Evolutionary conservation across 176 grass and related monocot species (phyloP).

Genomic region (Eleusine coracana): DNA sequence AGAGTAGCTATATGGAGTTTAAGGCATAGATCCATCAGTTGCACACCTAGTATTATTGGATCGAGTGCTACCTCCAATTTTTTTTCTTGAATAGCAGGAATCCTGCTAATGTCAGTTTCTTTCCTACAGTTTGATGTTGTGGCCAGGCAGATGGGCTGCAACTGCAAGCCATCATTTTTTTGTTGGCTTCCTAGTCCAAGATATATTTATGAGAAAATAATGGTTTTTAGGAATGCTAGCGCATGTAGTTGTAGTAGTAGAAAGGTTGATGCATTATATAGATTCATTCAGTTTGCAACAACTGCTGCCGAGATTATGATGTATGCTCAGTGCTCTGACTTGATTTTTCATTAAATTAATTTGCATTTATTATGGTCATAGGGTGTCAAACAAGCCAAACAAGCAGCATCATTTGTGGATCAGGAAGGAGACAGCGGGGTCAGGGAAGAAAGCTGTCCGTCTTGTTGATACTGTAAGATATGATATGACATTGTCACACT

Average conservation of each 20-base stretch:
- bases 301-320: constrained; percentile 14
- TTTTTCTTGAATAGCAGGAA: not conserved
- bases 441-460: constrained; percentile 76
- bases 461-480: constrained; percentile 81
- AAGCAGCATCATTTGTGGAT: constrained; percentile 92
- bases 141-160: not conserved
- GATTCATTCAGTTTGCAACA: not conserved
- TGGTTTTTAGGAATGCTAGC: not conserved
- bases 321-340: not conserved
- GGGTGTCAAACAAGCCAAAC: constrained; percentile 58
- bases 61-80: not conserved
- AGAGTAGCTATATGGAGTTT: not conserved
- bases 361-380: constrained; percentile 46
- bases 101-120: not conserved
- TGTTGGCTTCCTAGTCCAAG: not conserved
- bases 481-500: not conserved
- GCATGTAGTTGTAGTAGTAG: not conserved
- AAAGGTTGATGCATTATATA: not conserved
- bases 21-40: not conserved
- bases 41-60: not conserved
- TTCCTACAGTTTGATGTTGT: not conserved
- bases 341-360: constrained; percentile 5
- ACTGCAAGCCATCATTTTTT: not conserved
- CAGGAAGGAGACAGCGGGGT: constrained; percentile 73
- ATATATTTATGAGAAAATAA: not conserved